Base-by-base conservation (phyloP, 164 flowering plant species). In the Liriodendron chinense region DNA sequence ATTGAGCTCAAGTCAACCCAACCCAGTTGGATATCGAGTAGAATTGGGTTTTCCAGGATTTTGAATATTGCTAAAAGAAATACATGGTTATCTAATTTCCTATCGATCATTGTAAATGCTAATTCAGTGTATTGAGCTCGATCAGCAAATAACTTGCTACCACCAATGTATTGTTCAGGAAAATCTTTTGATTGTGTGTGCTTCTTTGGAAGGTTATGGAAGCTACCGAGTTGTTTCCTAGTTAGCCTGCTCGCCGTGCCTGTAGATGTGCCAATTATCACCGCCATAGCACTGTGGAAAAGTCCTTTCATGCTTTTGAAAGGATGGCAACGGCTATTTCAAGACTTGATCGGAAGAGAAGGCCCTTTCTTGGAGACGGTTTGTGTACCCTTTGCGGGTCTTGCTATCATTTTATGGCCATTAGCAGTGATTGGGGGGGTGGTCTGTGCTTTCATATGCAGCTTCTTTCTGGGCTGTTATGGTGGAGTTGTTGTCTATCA, bases 351-450 rank as follows among this genome's bases (percentile, higher is more conserved):
- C 71, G 97, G 98, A 26, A 85, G 98, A 78, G 94, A 94, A 85
- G 99, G 98, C n/a, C 99, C 97, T 53, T 96, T 94, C 77, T 75
- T 87, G 75, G 99, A 96, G 84, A 86, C 95, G 1, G 92, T 88
- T 16, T 96, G 97, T 82, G 93, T 96, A 69, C 99, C 97, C 1
- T 94, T 96, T 83, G 99, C 98, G 26, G 98, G 91, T 77, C 84
- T 96, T 72, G 94, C 97, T 65, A 91, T 96, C 70, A 69, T 96
- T 10, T 75, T 96, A 9, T 96, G 99, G 98, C 98, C 99, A 47
- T 9, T 92, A 24, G 97, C 92, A 28, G 97, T 96, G 18, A 75
- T 90, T 18, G 94, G 86, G 69, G 87, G 91, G 7, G 85, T 91
- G 12, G 13, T 90, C n/a, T 77, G 83, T 77, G 80, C 98, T 74